Evolutionary conservation across 352 stramenopile genomes (phyloP).

Genomic region (Globisporangium lucens): DNA sequence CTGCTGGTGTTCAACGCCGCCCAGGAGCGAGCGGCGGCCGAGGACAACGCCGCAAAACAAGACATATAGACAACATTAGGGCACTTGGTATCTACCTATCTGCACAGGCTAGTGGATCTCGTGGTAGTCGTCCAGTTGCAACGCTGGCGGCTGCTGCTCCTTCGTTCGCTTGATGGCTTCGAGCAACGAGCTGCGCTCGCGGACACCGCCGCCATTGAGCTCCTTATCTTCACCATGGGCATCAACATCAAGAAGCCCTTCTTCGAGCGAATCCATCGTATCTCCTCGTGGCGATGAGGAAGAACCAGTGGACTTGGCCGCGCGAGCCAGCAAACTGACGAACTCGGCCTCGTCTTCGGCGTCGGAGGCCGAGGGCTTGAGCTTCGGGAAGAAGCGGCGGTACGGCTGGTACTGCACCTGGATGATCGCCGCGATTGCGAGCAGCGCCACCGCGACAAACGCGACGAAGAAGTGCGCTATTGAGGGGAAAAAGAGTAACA

Average conservation of each 20-base stretch:
- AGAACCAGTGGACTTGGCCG: neutral
- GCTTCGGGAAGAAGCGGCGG: constrained; percentile 9
- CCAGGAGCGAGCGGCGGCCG: constrained; percentile 22
- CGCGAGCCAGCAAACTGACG: constrained; percentile 11
- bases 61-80: neutral
- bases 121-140: constrained; percentile 28
- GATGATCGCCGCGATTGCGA: constrained; percentile 20
- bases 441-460: constrained; percentile 14
- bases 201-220: neutral
- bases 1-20: constrained; percentile 52
- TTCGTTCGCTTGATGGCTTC: constrained; percentile 32
- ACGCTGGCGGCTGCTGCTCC: constrained; percentile 17
- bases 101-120: constrained; percentile 27
- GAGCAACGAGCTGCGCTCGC: constrained; percentile 19
- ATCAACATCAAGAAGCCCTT: constrained; percentile 15
- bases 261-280: constrained; percentile 17
- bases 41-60: constrained; percentile 20
- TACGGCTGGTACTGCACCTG: constrained; percentile 22
- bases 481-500: neutral
- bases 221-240: neutral
- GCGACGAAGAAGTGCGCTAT: constrained; percentile 26
- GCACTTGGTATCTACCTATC: neutral
- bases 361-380: constrained; percentile 9
- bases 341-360: constrained; percentile 14
- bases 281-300: neutral